Percentiles rank a stretch among this genome's conserved stretches.
These are phyloP conservation scores for Allium fistulosum DNA, from an alignment of 106 monocot genomes.

Conservation along the genomic window DNA sequence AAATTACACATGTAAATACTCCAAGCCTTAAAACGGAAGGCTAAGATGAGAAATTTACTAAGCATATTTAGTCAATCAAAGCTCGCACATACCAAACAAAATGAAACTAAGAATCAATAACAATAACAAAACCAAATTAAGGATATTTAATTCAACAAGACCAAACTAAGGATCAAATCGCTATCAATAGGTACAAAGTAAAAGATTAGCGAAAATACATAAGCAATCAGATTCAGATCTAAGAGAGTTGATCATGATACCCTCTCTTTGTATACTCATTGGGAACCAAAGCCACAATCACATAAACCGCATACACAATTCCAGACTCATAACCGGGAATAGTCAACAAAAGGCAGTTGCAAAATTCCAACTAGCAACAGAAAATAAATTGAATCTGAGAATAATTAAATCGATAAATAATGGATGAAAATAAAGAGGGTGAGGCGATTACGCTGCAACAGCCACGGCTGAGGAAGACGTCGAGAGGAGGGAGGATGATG, in stretches of 20 bases:
- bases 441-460: slow-evolving; percentile 31
- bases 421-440: neutral
- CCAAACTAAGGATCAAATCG: too few species aligned
- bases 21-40: too few species aligned
- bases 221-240: neutral
- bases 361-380: slow-evolving; percentile 34
- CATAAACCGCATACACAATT: slow-evolving; percentile 49
- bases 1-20: too few species aligned
- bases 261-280: slow-evolving; percentile 14
- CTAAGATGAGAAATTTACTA: too few species aligned
- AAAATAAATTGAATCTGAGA: neutral
- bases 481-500: slow-evolving; percentile 39
- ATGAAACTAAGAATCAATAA: too few species aligned
- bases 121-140: too few species aligned
- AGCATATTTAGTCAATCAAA: too few species aligned
- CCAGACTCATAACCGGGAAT: slow-evolving; percentile 50
- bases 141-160: too few species aligned
- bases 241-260: slow-evolving; percentile 3
- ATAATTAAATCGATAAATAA: neutral
- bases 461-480: slow-evolving; percentile 39
- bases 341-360: too few species aligned
- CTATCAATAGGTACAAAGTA: too few species aligned
- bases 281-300: slow-evolving; percentile 22
- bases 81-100: too few species aligned
- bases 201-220: too few species aligned